Evolutionary conservation across 192 early-diverging fungal species (phyloP), one percentile per base, ranked within the genome.

Genomic region (Coemansia nantahalensis): DNA sequence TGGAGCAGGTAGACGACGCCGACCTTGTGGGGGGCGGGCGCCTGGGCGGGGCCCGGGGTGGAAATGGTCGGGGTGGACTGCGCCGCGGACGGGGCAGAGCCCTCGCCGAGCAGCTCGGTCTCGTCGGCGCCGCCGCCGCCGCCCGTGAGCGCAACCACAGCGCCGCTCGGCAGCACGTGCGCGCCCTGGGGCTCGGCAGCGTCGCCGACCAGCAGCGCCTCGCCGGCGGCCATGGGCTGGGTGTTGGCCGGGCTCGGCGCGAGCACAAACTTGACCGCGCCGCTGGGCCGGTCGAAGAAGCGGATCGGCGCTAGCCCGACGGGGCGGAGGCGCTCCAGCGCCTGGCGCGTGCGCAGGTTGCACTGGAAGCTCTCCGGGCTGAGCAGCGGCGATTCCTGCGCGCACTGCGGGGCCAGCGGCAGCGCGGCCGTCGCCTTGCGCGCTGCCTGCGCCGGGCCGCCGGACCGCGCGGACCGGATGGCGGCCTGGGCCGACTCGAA

Each of bases 331-430:
- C 58, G 69, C 26, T 77, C 74, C 34, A 77, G 28, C 14, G 48
- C 38, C 62, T 68, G 67, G 23, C 74, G 62, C 18, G 56, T 52
- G n/a, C 74, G 62, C 42, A 62, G 23, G 31, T 70, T 77, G 62
- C 65, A 65, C n/a, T 65, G 56, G 22, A 77, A 77, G 22, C 32
- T 49, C 6, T 54, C 41, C 11, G 74, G 74, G 19, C 60, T 52
- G 13, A 77, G 48, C 15, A 70, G 30, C 2, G 74, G 58, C 12
- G 74, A 77, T 39, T 69, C 67, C 41, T 68, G 65, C 28, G 51
- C 39, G 47, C 54, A 59, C 44, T 77, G 74, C 17, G 74, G 74
- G 9, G 67, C 57, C 36, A 70, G 54, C 0, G 74, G 74, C 23
- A 77, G 43, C 35, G 66, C 37, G 7, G 54, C 62, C 11, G 59